Evolutionary conservation across 805 yeast genomes (phyloP).

Genomic region (Yamadazyma philogaea): DNA sequence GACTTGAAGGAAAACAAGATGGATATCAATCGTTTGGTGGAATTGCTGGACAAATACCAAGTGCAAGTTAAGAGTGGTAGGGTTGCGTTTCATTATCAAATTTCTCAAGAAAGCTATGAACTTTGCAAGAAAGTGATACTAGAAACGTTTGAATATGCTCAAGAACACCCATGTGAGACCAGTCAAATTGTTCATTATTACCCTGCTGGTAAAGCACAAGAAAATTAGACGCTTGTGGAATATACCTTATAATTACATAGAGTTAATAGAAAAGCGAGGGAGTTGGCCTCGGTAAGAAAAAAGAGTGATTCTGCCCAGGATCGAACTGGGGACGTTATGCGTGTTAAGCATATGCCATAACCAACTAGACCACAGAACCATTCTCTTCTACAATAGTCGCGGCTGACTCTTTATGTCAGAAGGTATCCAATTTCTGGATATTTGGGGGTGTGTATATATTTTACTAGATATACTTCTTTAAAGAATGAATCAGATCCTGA

Average conservation of each 20-base stretch:
- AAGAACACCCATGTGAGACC: constrained; percentile 43
- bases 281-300: constrained; percentile 2
- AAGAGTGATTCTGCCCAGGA: constrained; percentile 97
- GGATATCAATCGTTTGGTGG: constrained; percentile 52
- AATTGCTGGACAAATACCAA: constrained; percentile 55
- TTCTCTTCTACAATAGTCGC: too few relatives aligned
- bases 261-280: too few relatives aligned
- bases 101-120: constrained; percentile 29
- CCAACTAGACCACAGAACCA: constrained; percentile 99
- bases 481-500: too few relatives aligned
- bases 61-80: constrained; percentile 70
- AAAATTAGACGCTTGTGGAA: too few relatives aligned
- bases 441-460: too few relatives aligned
- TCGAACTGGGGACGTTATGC: constrained; percentile 99
- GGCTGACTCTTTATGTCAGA: too few relatives aligned
- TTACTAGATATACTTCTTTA: too few relatives aligned
- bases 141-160: constrained; percentile 56
- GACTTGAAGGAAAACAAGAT: constrained; percentile 55
- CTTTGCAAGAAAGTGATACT: constrained; percentile 42
- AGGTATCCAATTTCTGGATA: too few relatives aligned
- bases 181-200: background rate
- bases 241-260: too few relatives aligned
- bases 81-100: constrained; percentile 70
- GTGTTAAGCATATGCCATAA: constrained; percentile 99
- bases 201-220: constrained; percentile 2